Percentiles rank a stretch among this genome's conserved stretches.
Conservation (phyloP, 2,329 filamentous ascomycete species). For the Scytalidium lignicola region DNA sequence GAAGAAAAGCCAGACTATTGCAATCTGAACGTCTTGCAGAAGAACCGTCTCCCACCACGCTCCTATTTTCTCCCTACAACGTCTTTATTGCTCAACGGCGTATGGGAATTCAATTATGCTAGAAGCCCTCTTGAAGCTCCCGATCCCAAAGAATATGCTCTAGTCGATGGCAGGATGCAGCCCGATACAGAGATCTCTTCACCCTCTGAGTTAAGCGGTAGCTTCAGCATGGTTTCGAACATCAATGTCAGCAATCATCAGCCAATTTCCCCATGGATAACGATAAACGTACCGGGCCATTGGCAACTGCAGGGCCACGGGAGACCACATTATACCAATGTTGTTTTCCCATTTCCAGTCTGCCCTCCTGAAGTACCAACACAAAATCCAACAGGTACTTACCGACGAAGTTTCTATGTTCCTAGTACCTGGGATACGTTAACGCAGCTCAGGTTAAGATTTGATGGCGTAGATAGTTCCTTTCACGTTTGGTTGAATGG, state of each 20-base stretch:
- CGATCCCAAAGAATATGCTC: slow-evolving; percentile 23
- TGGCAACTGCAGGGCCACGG: slow-evolving; percentile 69
- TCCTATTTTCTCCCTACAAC: slow-evolving; percentile 49
- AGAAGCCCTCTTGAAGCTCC: slow-evolving; percentile 41
- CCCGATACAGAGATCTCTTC: slow-evolving; percentile 5
- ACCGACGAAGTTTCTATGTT: slow-evolving; percentile 50
- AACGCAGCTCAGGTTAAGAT: slow-evolving; percentile 45
- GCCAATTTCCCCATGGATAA: slow-evolving; percentile 1
- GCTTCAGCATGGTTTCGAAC: not conserved
- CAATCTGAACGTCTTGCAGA: slow-evolving; percentile 46
- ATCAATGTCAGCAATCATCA: not conserved
- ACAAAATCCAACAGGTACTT: slow-evolving; percentile 61
- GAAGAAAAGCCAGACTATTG: slow-evolving; percentile 37
- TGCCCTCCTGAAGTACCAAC: slow-evolving; percentile 57
- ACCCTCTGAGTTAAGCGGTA: too few species aligned
- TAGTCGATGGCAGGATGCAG: slow-evolving; percentile 23
- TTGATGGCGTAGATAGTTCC: slow-evolving; percentile 53
- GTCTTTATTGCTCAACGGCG: slow-evolving; percentile 46
- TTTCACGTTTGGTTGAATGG: slow-evolving; percentile 55
- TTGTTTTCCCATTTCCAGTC: slow-evolving; percentile 60
- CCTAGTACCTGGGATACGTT: slow-evolving; percentile 26
- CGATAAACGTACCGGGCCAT: slow-evolving; percentile 58
- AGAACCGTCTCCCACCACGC: slow-evolving; percentile 47
- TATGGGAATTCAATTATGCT: slow-evolving; percentile 51
- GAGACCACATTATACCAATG: slow-evolving; percentile 63